Base-by-base conservation (phyloP, 2,329 filamentous ascomycete species). In the Whalleya microplaca region DNA sequence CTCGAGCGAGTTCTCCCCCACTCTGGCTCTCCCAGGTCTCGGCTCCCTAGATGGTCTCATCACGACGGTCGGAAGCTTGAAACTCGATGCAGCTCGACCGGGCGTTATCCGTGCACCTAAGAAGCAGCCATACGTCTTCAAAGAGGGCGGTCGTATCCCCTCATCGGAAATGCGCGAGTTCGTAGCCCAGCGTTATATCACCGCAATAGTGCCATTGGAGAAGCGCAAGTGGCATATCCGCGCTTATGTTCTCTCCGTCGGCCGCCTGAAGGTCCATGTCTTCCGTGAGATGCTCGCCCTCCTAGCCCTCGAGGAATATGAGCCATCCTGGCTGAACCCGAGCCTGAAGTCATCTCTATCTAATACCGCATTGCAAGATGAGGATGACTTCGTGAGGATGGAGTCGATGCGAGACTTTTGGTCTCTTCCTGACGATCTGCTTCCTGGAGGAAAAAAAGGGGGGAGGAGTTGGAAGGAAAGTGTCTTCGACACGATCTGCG, bases 151-250 rank as follows among this genome's bases (percentile, higher is more conserved):
- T 1, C 70, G 74, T 3, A 75, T 74, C 20, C 72, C 73, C 0
- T 75, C 73, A 0, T 68, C 73, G 0, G 66, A 74, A 27, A 71
- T 76, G 54, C 71, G 73, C 21, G 67, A 72, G 12, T 76, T 76
- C 12, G 74, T 75, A 2, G 74, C 72, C 1, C 73, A 76, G 55
- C 64, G 64, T 7, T 76, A 76, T 63, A 69, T 75, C n/a, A 63
- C 69, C 6, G 62, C 67, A 0, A 64, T 75, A 1, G 66, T 71
- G 0, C 66, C 68, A 0, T 41, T 76, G 1, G 68, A 73, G 0
- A 62, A 62, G 1, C 64, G 71, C 1, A 76, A 76, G 41, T 76
- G 74, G 73, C 73, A 76, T 19, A 68, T 69, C 1, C 61, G 74
- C 19, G 70, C 73, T 0, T 76, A 76, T 41, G 72, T 72, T 0